Percentiles rank a stretch among this genome's conserved stretches.
Evolutionary conservation across 129 eudicot species (phyloP).

Genomic region (Gnaphalium uliginosum): DNA sequence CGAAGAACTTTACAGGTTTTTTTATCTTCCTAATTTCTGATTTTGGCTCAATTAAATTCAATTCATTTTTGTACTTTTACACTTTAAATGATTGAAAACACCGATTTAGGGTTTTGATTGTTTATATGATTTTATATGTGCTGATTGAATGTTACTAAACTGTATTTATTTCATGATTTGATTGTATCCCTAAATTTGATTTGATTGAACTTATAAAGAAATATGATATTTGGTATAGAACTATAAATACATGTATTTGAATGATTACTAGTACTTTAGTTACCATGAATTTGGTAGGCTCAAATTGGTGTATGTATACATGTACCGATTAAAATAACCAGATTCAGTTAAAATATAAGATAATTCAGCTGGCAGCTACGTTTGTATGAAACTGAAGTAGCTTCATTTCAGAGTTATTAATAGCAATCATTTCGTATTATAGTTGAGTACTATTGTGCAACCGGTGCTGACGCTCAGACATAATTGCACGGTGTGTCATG

Average conservation of each 20-base stretch:
- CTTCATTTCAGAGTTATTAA: not conserved
- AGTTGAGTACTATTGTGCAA: not conserved
- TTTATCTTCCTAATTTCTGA: not conserved
- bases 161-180: not conserved
- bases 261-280: not conserved
- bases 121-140: not conserved
- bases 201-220: not conserved
- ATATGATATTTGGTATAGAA: not conserved
- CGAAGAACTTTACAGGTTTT: conserved; percentile 68
- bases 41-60: not conserved
- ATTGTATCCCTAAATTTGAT: not conserved
- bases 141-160: not conserved
- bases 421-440: not conserved
- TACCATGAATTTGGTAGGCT: not conserved
- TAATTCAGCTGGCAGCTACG: not conserved
- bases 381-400: not conserved
- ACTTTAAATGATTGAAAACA: not conserved
- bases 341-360: not conserved
- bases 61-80: not conserved
- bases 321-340: not conserved
- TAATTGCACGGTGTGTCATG: not conserved
- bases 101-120: not conserved
- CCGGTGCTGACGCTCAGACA: not conserved
- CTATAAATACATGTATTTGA: not conserved
- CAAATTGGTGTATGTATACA: not conserved